Evolutionary conservation across 2,329 filamentous ascomycete genomes (phyloP).

Genomic region (Fusarium robinianum): DNA sequence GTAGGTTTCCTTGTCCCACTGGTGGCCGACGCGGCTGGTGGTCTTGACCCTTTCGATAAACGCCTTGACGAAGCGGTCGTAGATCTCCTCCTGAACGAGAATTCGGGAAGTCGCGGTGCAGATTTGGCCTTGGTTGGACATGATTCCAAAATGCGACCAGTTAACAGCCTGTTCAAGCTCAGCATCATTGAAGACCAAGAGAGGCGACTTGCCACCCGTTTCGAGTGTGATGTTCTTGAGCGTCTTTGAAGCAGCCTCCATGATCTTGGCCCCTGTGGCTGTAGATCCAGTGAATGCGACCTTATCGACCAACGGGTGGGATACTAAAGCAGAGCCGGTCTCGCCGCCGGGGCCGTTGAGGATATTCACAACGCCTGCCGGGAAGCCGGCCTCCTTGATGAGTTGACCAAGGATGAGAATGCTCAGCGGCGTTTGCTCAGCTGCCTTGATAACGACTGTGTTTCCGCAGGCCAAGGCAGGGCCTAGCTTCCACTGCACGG

Average conservation of each 20-base stretch:
- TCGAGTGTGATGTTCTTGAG: constrained; percentile 7
- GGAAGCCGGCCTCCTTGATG: constrained; percentile 5
- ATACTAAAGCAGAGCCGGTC: neutral
- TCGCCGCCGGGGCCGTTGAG: neutral
- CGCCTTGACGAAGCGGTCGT: constrained; percentile 1
- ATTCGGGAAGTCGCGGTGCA: constrained; percentile 1
- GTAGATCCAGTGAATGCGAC: constrained; percentile 1
- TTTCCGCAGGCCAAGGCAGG: neutral
- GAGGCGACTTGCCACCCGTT: constrained; percentile 1
- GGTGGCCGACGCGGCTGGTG: neutral
- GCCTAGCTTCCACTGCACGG: neutral
- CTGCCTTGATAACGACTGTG: constrained; percentile 4
- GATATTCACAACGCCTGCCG: neutral
- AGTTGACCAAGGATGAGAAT: neutral
- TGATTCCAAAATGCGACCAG: constrained; percentile 3
- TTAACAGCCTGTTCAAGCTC: constrained; percentile 1
- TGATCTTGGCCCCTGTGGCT: constrained; percentile 1
- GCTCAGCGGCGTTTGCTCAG: neutral
- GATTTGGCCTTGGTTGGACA: constrained; percentile 6
- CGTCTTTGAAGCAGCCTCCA: neutral
- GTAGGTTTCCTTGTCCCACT: constrained; percentile 1
- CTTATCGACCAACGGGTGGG: constrained; percentile 3
- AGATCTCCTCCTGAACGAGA: constrained; percentile 1
- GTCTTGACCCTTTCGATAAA: neutral
- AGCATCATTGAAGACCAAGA: constrained; percentile 5